Evolutionary conservation across 2,329 filamentous ascomycete genomes (phyloP), one percentile per base, ranked within the genome.

Genomic region (Chaetoscypha palmicola): DNA sequence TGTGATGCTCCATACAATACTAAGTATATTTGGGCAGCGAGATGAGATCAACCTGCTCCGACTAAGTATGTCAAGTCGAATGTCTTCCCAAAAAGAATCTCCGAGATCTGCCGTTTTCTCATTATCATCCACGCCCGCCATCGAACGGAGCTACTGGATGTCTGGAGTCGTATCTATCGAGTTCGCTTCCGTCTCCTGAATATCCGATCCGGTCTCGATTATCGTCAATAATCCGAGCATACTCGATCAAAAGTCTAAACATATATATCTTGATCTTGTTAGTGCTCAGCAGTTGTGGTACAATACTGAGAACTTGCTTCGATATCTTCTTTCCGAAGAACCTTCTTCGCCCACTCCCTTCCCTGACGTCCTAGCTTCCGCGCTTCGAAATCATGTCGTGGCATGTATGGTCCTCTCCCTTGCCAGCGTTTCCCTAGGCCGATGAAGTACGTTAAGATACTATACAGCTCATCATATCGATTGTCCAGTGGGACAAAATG

Each of bases 401-500:
- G 62, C 2, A 65, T 55, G 45, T 64, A 62, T 2, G 53, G 45
- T 48, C 74, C 14, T 11, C 36, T 31, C 5, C 19, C 9, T 35
- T 74, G 72, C 10, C 67, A 57, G 41, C 68, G 63, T 17, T 56
- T 57, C 12, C 58, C 69, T 53, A 81, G 79, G 1, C 81, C 81
- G 3, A 86, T 58, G 56, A 90, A 88, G 58, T 86, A 90, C 45
- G 83, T 77, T 70, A 88, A 72, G 43, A 87, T 79, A 33, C 76
- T 79, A 49, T 80, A 89, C 55, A 84, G 73, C 53, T 90, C 86
- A 26, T 75, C 67, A 56, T 81, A 89, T 1, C 79, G 75, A 57
- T 77, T 84, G 59, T 89, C 83, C 74, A 91, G 80, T 12, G 86
- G 86, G 2, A 89, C 80, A 55, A 86, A 91, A 63, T 92, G 86